These are phyloP conservation scores for Thraustochytrium sp. DNA, from an alignment of 352 stramenopile genomes.

Conservation along the genomic window DNA sequence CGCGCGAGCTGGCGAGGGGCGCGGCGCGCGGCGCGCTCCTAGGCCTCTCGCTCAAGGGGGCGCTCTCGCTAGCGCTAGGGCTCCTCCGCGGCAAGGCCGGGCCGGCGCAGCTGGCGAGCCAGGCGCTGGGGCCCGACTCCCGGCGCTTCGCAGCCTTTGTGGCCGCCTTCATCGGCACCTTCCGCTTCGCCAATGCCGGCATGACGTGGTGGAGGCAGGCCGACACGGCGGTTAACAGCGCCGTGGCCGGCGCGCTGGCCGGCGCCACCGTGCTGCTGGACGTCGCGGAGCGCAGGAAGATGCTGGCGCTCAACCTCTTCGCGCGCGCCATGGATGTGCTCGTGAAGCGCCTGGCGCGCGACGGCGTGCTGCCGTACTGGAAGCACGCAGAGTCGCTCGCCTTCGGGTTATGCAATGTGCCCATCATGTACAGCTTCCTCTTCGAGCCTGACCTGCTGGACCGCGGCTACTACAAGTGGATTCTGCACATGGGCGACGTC, in stretches of 20 bases:
- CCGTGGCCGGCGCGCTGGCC: not conserved
- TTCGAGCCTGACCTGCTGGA: constrained; percentile 39
- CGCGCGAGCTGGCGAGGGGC: not conserved
- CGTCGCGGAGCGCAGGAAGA: not conserved
- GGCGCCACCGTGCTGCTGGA: constrained; percentile 12
- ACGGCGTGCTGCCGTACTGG: constrained; percentile 18
- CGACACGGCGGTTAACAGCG: constrained; percentile 6
- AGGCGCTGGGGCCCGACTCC: not conserved
- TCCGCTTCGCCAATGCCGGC: constrained; percentile 19
- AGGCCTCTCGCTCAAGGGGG: not conserved
- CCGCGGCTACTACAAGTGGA: constrained; percentile 44
- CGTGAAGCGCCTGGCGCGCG: constrained; percentile 24
- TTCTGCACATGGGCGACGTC: constrained; percentile 42
- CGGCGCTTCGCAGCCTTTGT: constrained; percentile 9
- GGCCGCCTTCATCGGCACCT: constrained; percentile 57
- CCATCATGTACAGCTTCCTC: constrained; percentile 46
- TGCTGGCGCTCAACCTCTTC: constrained; percentile 44
- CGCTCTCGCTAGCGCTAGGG: not conserved
- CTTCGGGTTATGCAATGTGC: constrained; percentile 39
- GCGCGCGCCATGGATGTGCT: constrained; percentile 26
- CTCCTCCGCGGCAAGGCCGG: not conserved
- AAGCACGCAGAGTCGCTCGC: constrained; percentile 33
- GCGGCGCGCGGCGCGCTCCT: not conserved
- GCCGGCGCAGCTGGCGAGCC: not conserved
- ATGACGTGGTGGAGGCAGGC: not conserved